Evolutionary conservation across 2,329 filamentous ascomycete species (phyloP).

Genomic region (Cadophora luteo-olivacea): DNA sequence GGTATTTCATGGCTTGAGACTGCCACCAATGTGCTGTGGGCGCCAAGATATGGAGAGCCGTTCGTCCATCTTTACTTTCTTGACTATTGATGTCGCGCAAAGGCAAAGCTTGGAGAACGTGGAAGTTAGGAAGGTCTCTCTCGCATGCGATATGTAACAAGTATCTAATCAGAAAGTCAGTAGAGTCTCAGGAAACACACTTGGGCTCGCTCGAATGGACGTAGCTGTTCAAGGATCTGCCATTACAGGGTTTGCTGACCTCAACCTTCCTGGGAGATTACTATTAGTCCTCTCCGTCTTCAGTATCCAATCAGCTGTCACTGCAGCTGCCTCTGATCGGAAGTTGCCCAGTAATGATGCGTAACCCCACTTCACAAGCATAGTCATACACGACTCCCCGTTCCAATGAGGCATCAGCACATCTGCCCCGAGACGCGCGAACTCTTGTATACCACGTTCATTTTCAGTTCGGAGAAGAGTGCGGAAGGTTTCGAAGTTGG

Average conservation of each 20-base stretch:
- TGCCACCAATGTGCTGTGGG: conserved; percentile 27
- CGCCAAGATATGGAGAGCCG: conserved; percentile 27
- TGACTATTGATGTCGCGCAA: conserved; percentile 31
- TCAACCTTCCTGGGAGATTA: conserved; percentile 1
- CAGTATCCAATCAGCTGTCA: conserved; percentile 5
- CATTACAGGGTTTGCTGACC: not conserved
- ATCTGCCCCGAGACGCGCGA: conserved; percentile 13
- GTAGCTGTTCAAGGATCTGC: too few relatives aligned
- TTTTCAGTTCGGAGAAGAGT: conserved; percentile 21
- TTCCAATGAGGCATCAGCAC: conserved; percentile 10
- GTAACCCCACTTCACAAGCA: conserved; percentile 26
- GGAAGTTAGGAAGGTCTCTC: conserved; percentile 45
- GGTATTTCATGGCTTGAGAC: conserved; percentile 23
- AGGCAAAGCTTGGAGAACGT: conserved; percentile 45
- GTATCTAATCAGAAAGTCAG: not conserved
- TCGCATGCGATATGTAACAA: conserved; percentile 41
- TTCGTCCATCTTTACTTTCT: conserved; percentile 23
- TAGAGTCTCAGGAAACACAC: too few relatives aligned
- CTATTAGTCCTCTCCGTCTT: conserved; percentile 9
- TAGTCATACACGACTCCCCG: conserved; percentile 16
- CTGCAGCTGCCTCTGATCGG: not conserved
- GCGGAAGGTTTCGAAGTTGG: conserved; percentile 13
- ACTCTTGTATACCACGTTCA: conserved; percentile 19
- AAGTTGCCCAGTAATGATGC: conserved; percentile 23
- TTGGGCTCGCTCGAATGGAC: too few relatives aligned